Evolutionary conservation across 148 eudicot genomes (phyloP).

Genomic region (Rhododendron vialii): DNA sequence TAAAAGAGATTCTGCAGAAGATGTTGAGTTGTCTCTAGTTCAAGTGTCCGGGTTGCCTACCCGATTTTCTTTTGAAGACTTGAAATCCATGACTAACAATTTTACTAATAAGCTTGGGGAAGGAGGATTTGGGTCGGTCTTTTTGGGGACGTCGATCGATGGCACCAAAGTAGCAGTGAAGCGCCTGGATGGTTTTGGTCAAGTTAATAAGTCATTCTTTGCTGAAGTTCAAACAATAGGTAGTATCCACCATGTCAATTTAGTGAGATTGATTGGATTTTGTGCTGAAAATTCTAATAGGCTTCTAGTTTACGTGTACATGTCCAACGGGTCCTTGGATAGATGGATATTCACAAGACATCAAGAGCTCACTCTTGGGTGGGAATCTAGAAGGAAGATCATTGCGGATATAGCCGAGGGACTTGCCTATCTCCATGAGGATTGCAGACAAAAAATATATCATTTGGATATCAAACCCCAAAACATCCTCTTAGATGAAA

Average conservation of each 20-base stretch:
- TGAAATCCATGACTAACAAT: neutral
- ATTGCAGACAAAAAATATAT: too few relatives aligned
- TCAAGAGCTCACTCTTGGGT: neutral
- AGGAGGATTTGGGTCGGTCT: conserved; percentile 10
- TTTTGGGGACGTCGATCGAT: neutral
- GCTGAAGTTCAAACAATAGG: too few relatives aligned
- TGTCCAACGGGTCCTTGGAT: conserved; percentile 13
- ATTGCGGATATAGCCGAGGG: conserved; percentile 14
- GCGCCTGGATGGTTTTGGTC: neutral
- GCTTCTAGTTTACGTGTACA: neutral
- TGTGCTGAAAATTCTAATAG: too few relatives aligned
- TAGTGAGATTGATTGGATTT: too few relatives aligned
- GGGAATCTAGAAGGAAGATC: conserved; percentile 4
- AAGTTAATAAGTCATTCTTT: neutral
- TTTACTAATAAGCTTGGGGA: neutral
- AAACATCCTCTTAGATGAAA: conserved; percentile 11
- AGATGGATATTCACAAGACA: conserved; percentile 3
- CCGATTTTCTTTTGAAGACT: too few relatives aligned
- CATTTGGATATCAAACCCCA: conserved; percentile 13
- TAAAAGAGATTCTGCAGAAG: neutral
- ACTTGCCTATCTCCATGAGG: conserved; percentile 13
- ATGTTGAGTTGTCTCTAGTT: neutral
- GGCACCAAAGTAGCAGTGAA: conserved; percentile 6
- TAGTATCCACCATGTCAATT: too few relatives aligned
- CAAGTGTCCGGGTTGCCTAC: neutral